Conservation (phyloP, 495 filamentous ascomycete genomes). For the Symbiotaphrina buchneri region DNA sequence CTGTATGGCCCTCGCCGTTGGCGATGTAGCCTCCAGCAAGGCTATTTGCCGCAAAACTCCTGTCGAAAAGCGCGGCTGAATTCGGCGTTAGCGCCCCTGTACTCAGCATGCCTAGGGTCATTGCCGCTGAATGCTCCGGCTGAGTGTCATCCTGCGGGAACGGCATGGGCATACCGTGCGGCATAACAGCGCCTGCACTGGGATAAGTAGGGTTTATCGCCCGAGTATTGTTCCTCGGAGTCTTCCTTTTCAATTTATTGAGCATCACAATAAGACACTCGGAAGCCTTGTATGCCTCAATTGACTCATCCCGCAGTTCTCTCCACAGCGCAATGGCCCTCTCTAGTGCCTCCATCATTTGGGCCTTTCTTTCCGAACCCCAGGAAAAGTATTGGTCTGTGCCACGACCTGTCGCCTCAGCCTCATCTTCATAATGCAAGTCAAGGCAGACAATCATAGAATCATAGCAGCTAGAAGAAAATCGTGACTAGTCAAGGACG, state of each 20-base stretch:
- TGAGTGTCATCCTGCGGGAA: slow-evolving; percentile 8
- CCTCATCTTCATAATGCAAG: slow-evolving; percentile 26
- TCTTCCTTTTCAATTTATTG: slow-evolving; percentile 39
- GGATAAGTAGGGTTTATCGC: too few species aligned
- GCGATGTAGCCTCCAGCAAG: neutral
- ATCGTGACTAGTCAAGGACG: slow-evolving; percentile 56
- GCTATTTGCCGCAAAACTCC: slow-evolving; percentile 3
- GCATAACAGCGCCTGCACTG: neutral
- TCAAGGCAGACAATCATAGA: slow-evolving; percentile 74
- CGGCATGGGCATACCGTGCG: neutral
- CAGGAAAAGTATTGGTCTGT: slow-evolving; percentile 33
- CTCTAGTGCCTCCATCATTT: slow-evolving; percentile 56
- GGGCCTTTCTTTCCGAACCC: slow-evolving; percentile 44
- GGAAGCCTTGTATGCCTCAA: slow-evolving; percentile 73
- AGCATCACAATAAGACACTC: slow-evolving; percentile 62
- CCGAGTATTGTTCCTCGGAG: too few species aligned
- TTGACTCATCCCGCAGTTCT: slow-evolving; percentile 44
- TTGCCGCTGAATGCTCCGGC: slow-evolving; percentile 46
- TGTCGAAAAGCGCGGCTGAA: slow-evolving; percentile 15
- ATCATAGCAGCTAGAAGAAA: slow-evolving; percentile 82
- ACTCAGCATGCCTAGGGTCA: slow-evolving; percentile 61
- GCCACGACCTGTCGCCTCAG: slow-evolving; percentile 15
- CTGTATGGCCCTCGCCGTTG: neutral
- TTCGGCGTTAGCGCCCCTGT: slow-evolving; percentile 46
- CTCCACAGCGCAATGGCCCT: slow-evolving; percentile 60